These are phyloP conservation scores for Porodaedalea pini DNA, from an alignment of 1,284 basidiomycete species.

Conservation along the genomic window DNA sequence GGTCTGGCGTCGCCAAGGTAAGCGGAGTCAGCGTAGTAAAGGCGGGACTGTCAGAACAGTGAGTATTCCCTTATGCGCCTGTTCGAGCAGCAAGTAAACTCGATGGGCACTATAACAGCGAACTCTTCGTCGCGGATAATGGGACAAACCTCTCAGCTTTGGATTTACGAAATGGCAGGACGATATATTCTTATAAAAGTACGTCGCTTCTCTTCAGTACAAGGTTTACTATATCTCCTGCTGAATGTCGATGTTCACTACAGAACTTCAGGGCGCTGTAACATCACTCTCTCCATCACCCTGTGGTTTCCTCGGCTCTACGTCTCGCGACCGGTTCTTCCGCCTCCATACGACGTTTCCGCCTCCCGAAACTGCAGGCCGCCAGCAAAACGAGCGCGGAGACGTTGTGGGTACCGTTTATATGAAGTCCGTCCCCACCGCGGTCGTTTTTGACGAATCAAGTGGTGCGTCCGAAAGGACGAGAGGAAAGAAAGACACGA, in stretches of 20 bases:
- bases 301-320: constrained; percentile 48
- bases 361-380: constrained; percentile 46
- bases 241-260: not conserved
- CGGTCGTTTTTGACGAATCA: constrained; percentile 51
- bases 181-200: constrained; percentile 75
- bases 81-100: constrained; percentile 5
- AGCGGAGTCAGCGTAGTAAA: constrained; percentile 68
- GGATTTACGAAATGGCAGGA: constrained; percentile 71
- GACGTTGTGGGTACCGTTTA: constrained; percentile 65
- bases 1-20: constrained; percentile 55
- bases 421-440: constrained; percentile 63
- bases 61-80: constrained; percentile 30
- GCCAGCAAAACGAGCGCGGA: constrained; percentile 61
- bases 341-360: constrained; percentile 70
- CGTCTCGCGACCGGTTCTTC: constrained; percentile 64
- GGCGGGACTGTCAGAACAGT: constrained; percentile 67
- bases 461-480: constrained; percentile 16
- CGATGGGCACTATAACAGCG: constrained; percentile 40
- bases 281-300: constrained; percentile 58
- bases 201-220: constrained; percentile 14
- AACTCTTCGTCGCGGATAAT: constrained; percentile 74
- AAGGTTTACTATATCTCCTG: not conserved
- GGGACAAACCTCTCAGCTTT: constrained; percentile 66
- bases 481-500: constrained; percentile 19
- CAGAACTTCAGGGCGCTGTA: constrained; percentile 68